Percentiles rank a stretch among this genome's conserved stretches.
Conservation (phyloP, 331 rosid species). For the Acacia pycnantha region DNA sequence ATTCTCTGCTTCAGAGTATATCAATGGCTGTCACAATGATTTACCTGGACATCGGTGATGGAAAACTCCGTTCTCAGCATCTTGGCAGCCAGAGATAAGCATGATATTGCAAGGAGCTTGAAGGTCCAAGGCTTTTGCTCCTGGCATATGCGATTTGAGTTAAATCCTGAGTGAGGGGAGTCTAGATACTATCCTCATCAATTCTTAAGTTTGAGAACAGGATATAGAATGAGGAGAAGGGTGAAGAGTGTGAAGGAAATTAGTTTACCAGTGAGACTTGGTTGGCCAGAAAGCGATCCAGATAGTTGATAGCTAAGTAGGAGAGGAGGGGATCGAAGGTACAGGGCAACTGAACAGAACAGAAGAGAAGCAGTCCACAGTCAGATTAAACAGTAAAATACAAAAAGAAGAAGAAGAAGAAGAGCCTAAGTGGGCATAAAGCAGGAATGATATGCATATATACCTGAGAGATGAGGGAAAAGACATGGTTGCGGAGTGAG, state of each 20-base stretch:
- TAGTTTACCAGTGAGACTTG: conserved; percentile 62
- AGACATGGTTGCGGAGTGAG: conserved; percentile 57
- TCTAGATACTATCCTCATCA: not conserved
- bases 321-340: conserved; percentile 58
- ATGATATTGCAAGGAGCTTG: conserved; percentile 74
- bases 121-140: conserved; percentile 82
- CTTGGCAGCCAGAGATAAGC: conserved; percentile 83
- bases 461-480: conserved; percentile 53
- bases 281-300: conserved; percentile 81
- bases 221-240: not conserved
- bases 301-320: conserved; percentile 82
- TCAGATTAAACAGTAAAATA: not conserved
- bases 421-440: not conserved
- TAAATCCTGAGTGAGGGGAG: conserved; percentile 38
- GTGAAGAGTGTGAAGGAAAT: not conserved
- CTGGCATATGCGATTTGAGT: conserved; percentile 43
- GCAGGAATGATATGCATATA: not conserved
- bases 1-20: not conserved
- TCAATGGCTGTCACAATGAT: not conserved
- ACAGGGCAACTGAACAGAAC: conserved; percentile 56
- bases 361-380: not conserved
- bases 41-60: conserved; percentile 63
- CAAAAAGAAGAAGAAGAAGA: not conserved
- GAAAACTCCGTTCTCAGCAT: conserved; percentile 70
- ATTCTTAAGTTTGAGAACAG: not conserved